Evolutionary conservation across 345 rosid genomes (phyloP).

Genomic region (Heritiera littoralis): DNA sequence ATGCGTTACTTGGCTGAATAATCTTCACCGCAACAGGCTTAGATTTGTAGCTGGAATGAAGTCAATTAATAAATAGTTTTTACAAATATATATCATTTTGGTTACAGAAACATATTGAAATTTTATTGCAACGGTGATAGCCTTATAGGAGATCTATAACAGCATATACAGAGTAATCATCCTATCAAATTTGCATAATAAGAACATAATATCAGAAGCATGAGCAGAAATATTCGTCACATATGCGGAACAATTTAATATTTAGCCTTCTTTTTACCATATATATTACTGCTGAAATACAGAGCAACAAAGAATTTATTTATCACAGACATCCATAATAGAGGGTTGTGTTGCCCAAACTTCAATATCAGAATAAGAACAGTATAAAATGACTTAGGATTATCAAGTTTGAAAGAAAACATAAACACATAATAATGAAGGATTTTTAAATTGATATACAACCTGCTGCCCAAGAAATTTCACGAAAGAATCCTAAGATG

Average conservation of each 20-base stretch:
- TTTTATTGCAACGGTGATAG: not conserved
- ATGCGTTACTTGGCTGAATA: constrained; percentile 41
- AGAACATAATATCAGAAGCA: not conserved
- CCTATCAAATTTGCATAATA: not conserved
- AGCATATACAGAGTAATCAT: not conserved
- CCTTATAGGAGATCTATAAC: not conserved
- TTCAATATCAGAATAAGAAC: not conserved
- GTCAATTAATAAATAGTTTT: constrained; percentile 1
- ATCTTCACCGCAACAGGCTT: constrained; percentile 57
- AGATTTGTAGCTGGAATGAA: constrained; percentile 32
- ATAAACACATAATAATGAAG: not conserved
- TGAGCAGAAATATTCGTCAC: not conserved
- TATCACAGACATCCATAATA: not conserved
- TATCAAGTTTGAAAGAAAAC: not conserved
- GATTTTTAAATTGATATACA: not conserved
- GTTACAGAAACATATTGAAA: not conserved
- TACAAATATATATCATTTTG: not conserved
- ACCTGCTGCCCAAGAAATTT: not conserved
- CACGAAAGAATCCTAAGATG: not conserved
- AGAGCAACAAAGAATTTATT: not conserved
- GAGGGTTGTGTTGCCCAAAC: not conserved
- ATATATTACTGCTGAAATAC: not conserved
- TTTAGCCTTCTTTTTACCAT: not conserved
- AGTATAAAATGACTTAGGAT: not conserved
- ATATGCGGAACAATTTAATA: not conserved